phyloP scores from a whole-genome alignment of 1,139 yeast species.

The Yarrowia galli region DNA sequence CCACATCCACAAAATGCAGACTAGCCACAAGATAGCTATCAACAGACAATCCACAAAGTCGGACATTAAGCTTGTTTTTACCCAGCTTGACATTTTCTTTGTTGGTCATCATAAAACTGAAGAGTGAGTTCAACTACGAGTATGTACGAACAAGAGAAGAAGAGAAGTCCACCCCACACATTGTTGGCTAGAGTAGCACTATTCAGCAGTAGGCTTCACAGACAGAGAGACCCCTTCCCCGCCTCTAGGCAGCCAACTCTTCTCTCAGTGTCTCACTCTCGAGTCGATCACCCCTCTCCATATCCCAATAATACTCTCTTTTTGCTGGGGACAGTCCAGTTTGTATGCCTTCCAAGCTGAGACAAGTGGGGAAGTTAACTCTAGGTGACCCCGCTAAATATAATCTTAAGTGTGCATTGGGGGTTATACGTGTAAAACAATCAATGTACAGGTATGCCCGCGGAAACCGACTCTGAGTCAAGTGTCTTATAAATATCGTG shows the following conservation, averaged over 20 bases:
- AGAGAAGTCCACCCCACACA: constrained; percentile 2
- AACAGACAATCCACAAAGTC: background rate
- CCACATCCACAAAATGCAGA: too few species aligned
- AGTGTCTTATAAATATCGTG: constrained; percentile 17
- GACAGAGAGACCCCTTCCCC: background rate
- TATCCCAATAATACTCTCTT: background rate
- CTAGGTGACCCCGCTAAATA: constrained; percentile 26
- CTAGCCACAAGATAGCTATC: background rate
- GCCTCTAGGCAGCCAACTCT: constrained; percentile 10
- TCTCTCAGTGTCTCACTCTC: background rate
- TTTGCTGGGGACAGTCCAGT: background rate
- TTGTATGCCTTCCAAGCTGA: constrained; percentile 2
- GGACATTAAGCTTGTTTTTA: constrained; percentile 7
- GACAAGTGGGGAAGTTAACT: constrained; percentile 30
- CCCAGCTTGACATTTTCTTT: background rate
- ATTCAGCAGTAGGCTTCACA: background rate
- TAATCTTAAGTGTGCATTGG: constrained; percentile 14
- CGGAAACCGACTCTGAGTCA: constrained; percentile 20
- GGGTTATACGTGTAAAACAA: constrained; percentile 13
- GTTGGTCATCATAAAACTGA: constrained; percentile 19
- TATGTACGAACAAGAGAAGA: too few species aligned
- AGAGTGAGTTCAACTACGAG: background rate
- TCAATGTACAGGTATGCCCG: constrained; percentile 2
- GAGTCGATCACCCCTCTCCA: background rate
- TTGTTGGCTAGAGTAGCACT: too few species aligned